A percentile compares a stretch with the other conserved stretches of the same genome.
Conservation (phyloP, 345 rosid species). For the Linum tenue region DNA sequence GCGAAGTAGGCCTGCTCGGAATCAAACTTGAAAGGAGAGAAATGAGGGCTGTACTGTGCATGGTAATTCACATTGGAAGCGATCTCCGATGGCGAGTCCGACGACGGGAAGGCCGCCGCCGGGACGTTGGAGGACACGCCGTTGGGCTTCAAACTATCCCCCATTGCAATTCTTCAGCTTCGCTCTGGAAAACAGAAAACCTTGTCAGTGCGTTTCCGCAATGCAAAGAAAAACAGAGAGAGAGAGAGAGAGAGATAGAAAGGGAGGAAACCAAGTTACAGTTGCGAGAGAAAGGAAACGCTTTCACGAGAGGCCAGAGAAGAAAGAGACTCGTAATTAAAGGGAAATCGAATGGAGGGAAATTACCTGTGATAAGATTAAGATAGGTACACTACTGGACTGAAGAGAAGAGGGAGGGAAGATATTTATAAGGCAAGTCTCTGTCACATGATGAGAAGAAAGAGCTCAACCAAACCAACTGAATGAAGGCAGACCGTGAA, state of each 20-base stretch:
- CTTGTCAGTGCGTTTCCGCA: not conserved
- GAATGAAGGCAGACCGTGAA: too few relatives aligned
- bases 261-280: not conserved
- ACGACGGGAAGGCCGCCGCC: slow-evolving; percentile 54
- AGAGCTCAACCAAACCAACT: too few relatives aligned
- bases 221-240: not conserved
- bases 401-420: not conserved
- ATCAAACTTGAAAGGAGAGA: slow-evolving; percentile 85
- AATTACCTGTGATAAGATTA: too few relatives aligned
- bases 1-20: slow-evolving; percentile 83
- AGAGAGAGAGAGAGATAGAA: not conserved
- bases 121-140: slow-evolving; percentile 37
- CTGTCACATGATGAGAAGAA: too few relatives aligned
- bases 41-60: slow-evolving; percentile 73
- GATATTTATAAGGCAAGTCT: not conserved
- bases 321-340: slow-evolving; percentile 6
- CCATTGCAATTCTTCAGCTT: slow-evolving; percentile 25
- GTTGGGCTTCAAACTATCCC: slow-evolving; percentile 22
- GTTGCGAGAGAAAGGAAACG: not conserved
- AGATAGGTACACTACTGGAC: not conserved
- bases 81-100: slow-evolving; percentile 44
- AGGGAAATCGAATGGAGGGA: slow-evolving; percentile 4
- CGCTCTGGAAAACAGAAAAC: not conserved
- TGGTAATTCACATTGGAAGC: slow-evolving; percentile 80
- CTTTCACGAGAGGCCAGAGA: not conserved